Conservation (phyloP, 768 basidiomycete genomes). For the Galerina sulciceps region DNA sequence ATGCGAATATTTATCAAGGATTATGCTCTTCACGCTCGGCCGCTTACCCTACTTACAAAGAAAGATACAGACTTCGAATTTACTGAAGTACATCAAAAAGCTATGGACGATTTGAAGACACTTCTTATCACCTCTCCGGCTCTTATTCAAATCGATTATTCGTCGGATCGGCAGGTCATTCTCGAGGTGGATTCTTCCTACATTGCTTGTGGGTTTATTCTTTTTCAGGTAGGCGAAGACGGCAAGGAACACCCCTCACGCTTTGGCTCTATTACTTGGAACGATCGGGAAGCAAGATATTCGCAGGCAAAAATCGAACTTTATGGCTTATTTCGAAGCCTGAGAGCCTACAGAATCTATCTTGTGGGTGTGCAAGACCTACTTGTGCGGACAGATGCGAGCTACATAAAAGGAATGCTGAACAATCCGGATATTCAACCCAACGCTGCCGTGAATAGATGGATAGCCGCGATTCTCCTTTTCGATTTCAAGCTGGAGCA, state of each 20-base stretch:
- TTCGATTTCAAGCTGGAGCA: slow-evolving; percentile 42
- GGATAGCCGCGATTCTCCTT: slow-evolving; percentile 43
- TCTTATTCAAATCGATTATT: slow-evolving; percentile 18
- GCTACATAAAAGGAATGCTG: slow-evolving; percentile 41
- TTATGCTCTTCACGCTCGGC: slow-evolving; percentile 22
- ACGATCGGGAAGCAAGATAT: slow-evolving; percentile 23
- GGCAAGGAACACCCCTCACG: slow-evolving; percentile 15
- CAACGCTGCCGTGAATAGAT: slow-evolving; percentile 40
- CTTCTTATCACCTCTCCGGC: slow-evolving; percentile 9
- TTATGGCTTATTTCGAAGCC: slow-evolving; percentile 28
- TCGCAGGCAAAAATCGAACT: slow-evolving; percentile 37
- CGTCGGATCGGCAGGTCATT: slow-evolving; percentile 15
- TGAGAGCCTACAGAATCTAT: slow-evolving; percentile 20
- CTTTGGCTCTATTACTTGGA: slow-evolving; percentile 23
- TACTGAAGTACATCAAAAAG: slow-evolving; percentile 19
- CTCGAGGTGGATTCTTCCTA: slow-evolving; percentile 23
- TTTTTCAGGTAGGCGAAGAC: slow-evolving; percentile 17
- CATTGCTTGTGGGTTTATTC: slow-evolving; percentile 20
- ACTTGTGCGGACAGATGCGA: slow-evolving; percentile 31
- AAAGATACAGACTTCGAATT: slow-evolving; percentile 34
- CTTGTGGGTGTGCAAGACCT: slow-evolving; percentile 31
- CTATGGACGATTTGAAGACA: slow-evolving; percentile 17
- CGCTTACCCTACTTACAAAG: slow-evolving; percentile 25
- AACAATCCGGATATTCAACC: slow-evolving; percentile 42
- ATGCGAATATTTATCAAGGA: slow-evolving; percentile 32